Base-by-base conservation (phyloP, 106 monocot species). In the Triglochin maritima region DNA sequence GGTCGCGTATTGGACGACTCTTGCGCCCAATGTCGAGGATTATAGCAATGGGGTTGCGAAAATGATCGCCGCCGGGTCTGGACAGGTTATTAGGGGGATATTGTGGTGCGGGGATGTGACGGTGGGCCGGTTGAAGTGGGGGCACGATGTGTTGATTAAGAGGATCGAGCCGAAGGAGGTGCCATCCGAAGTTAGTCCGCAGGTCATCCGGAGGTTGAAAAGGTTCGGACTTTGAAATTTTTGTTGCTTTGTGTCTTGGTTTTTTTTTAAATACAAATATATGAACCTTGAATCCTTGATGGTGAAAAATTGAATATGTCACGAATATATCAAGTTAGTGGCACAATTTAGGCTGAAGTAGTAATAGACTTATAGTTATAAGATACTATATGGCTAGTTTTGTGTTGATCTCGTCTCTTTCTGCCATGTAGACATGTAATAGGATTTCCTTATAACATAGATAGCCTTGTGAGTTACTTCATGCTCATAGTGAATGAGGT, bases 61-160 rank as follows among this genome's bases (percentile, higher is more conserved):
- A 79, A 57, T 69, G 62, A 98, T 98, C 50, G 96, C 91, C 3
- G 75, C 17, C 59, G 87, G 96, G 0, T 91, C 96, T 3, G 91
- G 82, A 50, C 79, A 79, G 69, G 45, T 98, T 1, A 80, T 98
- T 2, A 81, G 60, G 73, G 96, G 96, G 59, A 88, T 98, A 43
- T 45, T 98, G 17, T 98, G 96, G 96, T 98, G 96, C 44, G 91
- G 96, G 29, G 91, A 91, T 59, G 88, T 98, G 60, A 98, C 96
- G 2, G 85, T 78, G 48, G 91, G 84, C 57, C 64, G 91, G 73
- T 54, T 98, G 50, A 87, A 82, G 72, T 86, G 91, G 86, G 96
- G 96, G 4, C 83, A 98, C 63, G 77, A 82, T 5, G 43, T 91
- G 8, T 3, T 91, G 51, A 98, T 75, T 83, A 86, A 69, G 72